Percentiles rank a stretch among this genome's conserved stretches.
Conservation (phyloP, 2,329 filamentous ascomycete species). For the Gnomoniopsis sp. region DNA sequence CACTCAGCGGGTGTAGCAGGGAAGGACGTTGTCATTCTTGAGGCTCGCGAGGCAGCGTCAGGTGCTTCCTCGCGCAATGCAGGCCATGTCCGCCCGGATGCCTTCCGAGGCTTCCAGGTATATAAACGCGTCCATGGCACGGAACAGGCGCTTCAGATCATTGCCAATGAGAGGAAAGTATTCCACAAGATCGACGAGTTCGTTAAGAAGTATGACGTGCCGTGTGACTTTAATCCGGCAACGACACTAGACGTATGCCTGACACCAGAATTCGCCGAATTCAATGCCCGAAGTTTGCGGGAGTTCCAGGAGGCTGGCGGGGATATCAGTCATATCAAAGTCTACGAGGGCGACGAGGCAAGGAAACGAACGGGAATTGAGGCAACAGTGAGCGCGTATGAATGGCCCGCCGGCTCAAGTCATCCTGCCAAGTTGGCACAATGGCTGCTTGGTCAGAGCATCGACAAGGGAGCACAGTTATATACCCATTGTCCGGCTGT, state of each 20-base stretch:
- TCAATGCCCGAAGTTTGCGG: slow-evolving; percentile 37
- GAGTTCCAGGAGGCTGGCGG: slow-evolving; percentile 39
- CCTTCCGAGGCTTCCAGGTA: slow-evolving; percentile 44
- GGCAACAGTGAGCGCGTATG: slow-evolving; percentile 41
- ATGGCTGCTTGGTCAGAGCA: slow-evolving; percentile 37
- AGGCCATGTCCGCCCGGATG: slow-evolving; percentile 42
- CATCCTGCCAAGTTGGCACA: slow-evolving; percentile 48
- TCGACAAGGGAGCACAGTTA: slow-evolving; percentile 35
- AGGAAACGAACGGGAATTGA: slow-evolving; percentile 32
- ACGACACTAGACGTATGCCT: slow-evolving; percentile 47
- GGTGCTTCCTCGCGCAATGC: slow-evolving; percentile 42
- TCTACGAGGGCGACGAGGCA: slow-evolving; percentile 37
- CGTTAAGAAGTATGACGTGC: slow-evolving; percentile 35
- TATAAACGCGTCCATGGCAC: slow-evolving; percentile 39
- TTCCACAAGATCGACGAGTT: slow-evolving; percentile 35
- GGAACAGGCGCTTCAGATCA: slow-evolving; percentile 42
- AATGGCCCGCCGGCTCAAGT: slow-evolving; percentile 46
- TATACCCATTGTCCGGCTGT: slow-evolving; percentile 41
- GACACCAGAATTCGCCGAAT: slow-evolving; percentile 41
- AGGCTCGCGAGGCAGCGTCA: slow-evolving; percentile 40
- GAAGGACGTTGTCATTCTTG: slow-evolving; percentile 35
- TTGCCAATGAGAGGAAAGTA: slow-evolving; percentile 40
- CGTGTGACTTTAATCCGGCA: slow-evolving; percentile 43
- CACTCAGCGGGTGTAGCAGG: slow-evolving; percentile 28
- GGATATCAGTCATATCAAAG: slow-evolving; percentile 38